Conservation (phyloP, 2,329 filamentous ascomycete species). For the Nemania abortiva region DNA sequence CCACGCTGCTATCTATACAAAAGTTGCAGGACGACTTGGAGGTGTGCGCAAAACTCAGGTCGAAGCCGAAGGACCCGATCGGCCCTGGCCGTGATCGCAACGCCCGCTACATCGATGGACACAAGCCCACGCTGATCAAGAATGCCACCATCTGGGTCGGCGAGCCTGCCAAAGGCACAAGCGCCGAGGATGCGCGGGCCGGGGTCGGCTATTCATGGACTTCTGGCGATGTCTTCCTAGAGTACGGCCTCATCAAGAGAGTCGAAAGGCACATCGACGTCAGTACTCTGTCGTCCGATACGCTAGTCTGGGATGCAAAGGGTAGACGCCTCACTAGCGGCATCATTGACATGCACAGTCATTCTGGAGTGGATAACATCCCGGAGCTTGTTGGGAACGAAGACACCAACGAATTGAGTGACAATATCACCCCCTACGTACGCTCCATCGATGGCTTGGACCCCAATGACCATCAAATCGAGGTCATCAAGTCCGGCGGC, state of each 20-base stretch:
- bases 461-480: conserved; percentile 72
- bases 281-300: conserved; percentile 59
- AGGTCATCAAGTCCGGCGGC: conserved; percentile 79
- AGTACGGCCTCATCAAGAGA: conserved; percentile 70
- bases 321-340: conserved; percentile 74
- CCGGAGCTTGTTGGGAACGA: conserved; percentile 65
- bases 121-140: conserved; percentile 71
- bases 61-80: conserved; percentile 66
- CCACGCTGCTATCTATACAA: conserved; percentile 60
- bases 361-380: conserved; percentile 71
- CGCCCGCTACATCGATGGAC: conserved; percentile 69
- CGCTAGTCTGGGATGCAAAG: conserved; percentile 66
- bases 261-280: conserved; percentile 55
- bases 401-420: conserved; percentile 73
- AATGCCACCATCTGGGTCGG: conserved; percentile 77
- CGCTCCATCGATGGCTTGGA: conserved; percentile 75
- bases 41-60: conserved; percentile 67
- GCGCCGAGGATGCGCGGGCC: conserved; percentile 64
- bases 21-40: conserved; percentile 66
- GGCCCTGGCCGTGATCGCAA: conserved; percentile 69
- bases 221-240: conserved; percentile 69
- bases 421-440: conserved; percentile 75
- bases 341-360: conserved; percentile 79
- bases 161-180: conserved; percentile 66
- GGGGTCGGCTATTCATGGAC: conserved; percentile 73